Base-by-base conservation (phyloP, 805 yeast species). In the Metschnikowia colocasiae region DNA sequence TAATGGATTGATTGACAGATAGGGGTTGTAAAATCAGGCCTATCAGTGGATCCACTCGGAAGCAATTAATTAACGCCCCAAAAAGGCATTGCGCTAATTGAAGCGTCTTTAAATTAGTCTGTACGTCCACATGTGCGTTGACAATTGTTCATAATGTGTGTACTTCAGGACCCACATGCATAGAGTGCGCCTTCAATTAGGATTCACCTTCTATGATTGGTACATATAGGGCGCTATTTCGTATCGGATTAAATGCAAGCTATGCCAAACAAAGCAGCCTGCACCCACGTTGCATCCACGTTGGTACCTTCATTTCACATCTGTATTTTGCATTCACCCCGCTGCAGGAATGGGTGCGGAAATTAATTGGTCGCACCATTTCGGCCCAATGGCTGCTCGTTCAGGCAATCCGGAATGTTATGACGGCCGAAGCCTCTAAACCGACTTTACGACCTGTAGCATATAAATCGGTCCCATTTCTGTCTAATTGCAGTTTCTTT, bases 261-360 rank as follows among this genome's bases (percentile, higher is more conserved):
- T 22, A 3, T 12, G 40, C n/a, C 18, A 13, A 23, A 19, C 7
- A 6, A 20, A 36, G 30, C 19, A 15, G 16, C 29, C 29, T 31
- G 42, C 30, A 22, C 42, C 42, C 42, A 39, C 42, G 42, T 39
- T 39, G 42, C 33, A 31, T 15, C 42, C 42, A 29, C 42, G 42
- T 39, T 39, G 25, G 13, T 27, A 27, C 18, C 23, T 25, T 13
- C 16, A 26, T 29, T 39, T 26, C 26, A 19, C 13, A 20, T 27
- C 25, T 27, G 7, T 12, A 39, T 27, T 30, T 27, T 27, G 19
- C 42, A 35, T 22, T 35, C 25, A 9, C 5, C 4, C 4, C 13
- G 6, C 10, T 39, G 42, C 42, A 39, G 42, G 42, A 27, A 39
- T 20, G 34, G 34, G 18, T n/a, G 33, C 27, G 42, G 34, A 39